These are phyloP conservation scores for Spathaspora sp. DNA, from an alignment of 805 yeast species.

Conservation along the genomic window DNA sequence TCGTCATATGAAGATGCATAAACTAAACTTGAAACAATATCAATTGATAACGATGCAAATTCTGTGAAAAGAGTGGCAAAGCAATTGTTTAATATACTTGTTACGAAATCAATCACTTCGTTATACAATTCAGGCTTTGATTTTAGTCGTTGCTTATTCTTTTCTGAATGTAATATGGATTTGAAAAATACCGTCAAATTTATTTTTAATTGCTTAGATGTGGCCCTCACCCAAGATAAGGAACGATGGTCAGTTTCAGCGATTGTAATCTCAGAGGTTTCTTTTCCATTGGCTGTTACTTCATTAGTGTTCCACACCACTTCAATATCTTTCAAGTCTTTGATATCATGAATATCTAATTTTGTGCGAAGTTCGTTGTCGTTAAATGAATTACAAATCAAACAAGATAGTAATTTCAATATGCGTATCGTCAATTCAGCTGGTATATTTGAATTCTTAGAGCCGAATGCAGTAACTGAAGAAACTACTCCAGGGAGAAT, in stretches of 20 bases:
- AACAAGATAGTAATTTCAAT: slow-evolving; percentile 16
- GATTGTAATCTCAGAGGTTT: background rate
- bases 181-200: slow-evolving; percentile 30
- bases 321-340: slow-evolving; percentile 5
- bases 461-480: slow-evolving; percentile 24
- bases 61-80: slow-evolving; percentile 30
- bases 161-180: slow-evolving; percentile 19
- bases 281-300: background rate
- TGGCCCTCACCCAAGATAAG: slow-evolving; percentile 34
- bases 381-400: slow-evolving; percentile 27
- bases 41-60: slow-evolving; percentile 26
- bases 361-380: slow-evolving; percentile 17
- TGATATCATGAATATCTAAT: background rate
- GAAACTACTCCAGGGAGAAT: slow-evolving; percentile 41
- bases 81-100: slow-evolving; percentile 19
- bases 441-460: slow-evolving; percentile 19
- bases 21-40: slow-evolving; percentile 22
- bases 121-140: slow-evolving; percentile 20
- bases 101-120: slow-evolving; percentile 20
- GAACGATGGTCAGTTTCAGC: slow-evolving; percentile 10
- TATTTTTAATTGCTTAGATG: slow-evolving; percentile 34
- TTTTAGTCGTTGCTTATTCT: slow-evolving; percentile 16
- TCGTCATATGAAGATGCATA: slow-evolving; percentile 6
- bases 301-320: slow-evolving; percentile 6
- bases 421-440: slow-evolving; percentile 17